Conservation (phyloP, 805 yeast species). For the Kluyveromyces aestuarii region DNA sequence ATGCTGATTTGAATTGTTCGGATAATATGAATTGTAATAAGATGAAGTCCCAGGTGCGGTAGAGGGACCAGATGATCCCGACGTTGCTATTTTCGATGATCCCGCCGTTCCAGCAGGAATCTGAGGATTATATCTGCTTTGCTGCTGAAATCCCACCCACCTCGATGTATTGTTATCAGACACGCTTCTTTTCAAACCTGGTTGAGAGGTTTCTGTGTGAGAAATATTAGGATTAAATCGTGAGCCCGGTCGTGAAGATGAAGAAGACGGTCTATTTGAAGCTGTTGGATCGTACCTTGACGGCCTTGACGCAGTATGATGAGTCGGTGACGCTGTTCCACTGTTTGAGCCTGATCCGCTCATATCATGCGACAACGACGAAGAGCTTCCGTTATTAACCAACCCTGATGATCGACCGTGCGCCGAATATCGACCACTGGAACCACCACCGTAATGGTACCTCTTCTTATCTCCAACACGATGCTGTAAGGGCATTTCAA, state of each 20-base stretch:
- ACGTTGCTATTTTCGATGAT: neutral
- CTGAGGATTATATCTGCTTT: slow-evolving; percentile 22
- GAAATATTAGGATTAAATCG: slow-evolving; percentile 17
- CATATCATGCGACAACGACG: neutral
- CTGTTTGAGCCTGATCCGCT: neutral
- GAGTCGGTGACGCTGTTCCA: neutral
- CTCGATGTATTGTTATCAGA: neutral
- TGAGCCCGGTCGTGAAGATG: slow-evolving; percentile 13
- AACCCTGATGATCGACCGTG: neutral
- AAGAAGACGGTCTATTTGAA: slow-evolving; percentile 9
- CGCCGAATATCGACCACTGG: slow-evolving; percentile 16
- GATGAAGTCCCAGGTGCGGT: neutral
- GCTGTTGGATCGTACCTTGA: slow-evolving; percentile 24
- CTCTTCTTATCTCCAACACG: slow-evolving; percentile 22
- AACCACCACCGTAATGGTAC: slow-evolving; percentile 22
- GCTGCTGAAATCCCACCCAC: slow-evolving; percentile 1
- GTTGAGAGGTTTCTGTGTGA: neutral
- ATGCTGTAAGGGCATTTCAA: slow-evolving; percentile 4
- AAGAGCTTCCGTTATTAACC: neutral
- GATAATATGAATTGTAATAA: neutral
- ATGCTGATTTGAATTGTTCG: neutral
- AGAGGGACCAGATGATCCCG: neutral
- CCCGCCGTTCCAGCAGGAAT: neutral
- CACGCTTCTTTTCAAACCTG: neutral
- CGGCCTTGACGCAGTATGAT: slow-evolving; percentile 8